phyloP scores from a whole-genome alignment of 768 basidiomycete genomes.

The Calocybe cyanea region DNA sequence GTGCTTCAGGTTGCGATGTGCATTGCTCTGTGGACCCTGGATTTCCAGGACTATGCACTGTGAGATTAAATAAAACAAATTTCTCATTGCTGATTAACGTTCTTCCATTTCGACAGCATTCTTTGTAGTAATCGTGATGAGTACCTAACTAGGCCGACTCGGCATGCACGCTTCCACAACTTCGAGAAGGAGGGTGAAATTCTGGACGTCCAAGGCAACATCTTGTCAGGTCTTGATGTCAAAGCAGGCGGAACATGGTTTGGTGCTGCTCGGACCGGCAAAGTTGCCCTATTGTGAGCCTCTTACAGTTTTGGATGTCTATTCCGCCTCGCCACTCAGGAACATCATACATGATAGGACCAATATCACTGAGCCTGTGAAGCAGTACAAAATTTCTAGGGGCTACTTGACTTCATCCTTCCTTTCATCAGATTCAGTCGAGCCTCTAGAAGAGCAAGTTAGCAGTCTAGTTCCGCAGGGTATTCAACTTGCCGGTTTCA shows the following conservation, averaged over 20 bases:
- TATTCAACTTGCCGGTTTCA: constrained; percentile 73
- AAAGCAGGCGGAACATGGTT: constrained; percentile 82
- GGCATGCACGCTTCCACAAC: constrained; percentile 62
- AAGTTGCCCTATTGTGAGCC: constrained; percentile 69
- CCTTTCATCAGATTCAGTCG: constrained; percentile 48
- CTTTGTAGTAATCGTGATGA: constrained; percentile 80
- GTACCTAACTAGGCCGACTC: constrained; percentile 61
- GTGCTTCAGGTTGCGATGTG: constrained; percentile 48
- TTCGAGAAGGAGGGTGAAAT: constrained; percentile 42
- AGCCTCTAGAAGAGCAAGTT: constrained; percentile 46
- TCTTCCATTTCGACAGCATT: constrained; percentile 41
- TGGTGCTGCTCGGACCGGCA: constrained; percentile 63
- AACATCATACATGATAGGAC: constrained; percentile 47
- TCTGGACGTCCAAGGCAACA: constrained; percentile 23
- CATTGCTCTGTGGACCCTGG: constrained; percentile 72
- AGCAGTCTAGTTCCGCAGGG: constrained; percentile 43
- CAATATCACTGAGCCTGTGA: constrained; percentile 73
- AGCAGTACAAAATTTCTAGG: constrained; percentile 52
- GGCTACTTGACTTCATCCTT: constrained; percentile 68
- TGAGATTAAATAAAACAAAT: constrained; percentile 32
- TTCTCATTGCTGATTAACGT: constrained; percentile 7
- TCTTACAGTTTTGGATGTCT: constrained; percentile 7
- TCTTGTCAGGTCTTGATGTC: constrained; percentile 75
- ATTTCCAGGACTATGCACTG: constrained; percentile 78
- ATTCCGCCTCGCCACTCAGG: constrained; percentile 13